A percentile compares a stretch with the other conserved stretches of the same genome.
These are phyloP conservation scores for Daldinia vernicosa DNA, from an alignment of 495 filamentous ascomycete species.

Conservation along the genomic window DNA sequence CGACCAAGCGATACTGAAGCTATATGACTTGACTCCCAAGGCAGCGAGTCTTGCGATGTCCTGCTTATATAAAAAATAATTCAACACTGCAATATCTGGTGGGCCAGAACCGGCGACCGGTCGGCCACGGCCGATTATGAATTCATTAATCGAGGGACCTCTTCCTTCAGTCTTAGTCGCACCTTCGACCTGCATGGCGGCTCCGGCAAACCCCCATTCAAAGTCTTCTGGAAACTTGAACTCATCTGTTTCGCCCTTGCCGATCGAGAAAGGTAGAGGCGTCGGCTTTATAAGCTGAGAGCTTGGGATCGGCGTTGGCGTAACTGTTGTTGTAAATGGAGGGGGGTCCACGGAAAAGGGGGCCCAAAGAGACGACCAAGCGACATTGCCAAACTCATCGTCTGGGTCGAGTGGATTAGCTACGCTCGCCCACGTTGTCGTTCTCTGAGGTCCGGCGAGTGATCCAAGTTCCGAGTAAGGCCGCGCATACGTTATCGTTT, in stretches of 20 bases:
- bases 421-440: constrained; percentile 3
- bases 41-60: background rate
- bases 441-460: constrained; percentile 4
- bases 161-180: background rate
- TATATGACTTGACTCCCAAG: background rate
- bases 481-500: background rate
- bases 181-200: background rate
- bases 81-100: background rate
- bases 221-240: background rate
- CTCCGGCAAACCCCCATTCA: background rate
- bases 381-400: background rate
- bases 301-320: background rate
- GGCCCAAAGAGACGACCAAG: background rate
- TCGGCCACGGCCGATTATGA: background rate
- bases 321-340: background rate
- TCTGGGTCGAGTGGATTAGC: background rate
- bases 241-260: background rate
- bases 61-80: background rate
- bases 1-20: constrained; percentile 1
- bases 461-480: constrained; percentile 6
- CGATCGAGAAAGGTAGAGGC: background rate
- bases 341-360: background rate
- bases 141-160: background rate
- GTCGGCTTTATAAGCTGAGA: background rate
- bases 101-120: background rate